phyloP scores from a whole-genome alignment of 2,329 filamentous ascomycete species.

The Pestalotiopsis sp. region DNA sequence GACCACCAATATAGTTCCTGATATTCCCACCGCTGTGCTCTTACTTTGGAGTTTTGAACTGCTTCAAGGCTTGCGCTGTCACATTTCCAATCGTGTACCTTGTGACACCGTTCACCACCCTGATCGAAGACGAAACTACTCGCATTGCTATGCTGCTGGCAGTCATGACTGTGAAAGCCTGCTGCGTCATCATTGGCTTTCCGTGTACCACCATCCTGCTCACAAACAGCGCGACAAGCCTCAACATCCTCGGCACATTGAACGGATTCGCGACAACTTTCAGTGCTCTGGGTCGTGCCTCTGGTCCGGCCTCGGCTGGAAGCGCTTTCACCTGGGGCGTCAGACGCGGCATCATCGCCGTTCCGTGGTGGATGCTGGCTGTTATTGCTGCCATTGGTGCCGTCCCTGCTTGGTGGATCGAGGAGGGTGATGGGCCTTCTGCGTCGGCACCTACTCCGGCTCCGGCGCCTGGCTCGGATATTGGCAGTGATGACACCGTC shows the following conservation, averaged over 20 bases:
- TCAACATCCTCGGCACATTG: conserved; percentile 80
- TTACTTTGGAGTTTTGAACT: conserved; percentile 72
- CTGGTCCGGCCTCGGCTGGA: conserved; percentile 77
- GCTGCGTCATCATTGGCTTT: conserved; percentile 81
- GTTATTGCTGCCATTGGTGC: conserved; percentile 65
- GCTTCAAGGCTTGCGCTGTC: conserved; percentile 67
- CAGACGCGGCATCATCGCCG: conserved; percentile 72
- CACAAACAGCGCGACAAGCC: conserved; percentile 79
- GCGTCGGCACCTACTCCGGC: conserved; percentile 23
- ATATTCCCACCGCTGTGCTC: conserved; percentile 78
- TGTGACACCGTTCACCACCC: conserved; percentile 77
- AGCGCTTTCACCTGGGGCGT: conserved; percentile 76
- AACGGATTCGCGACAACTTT: conserved; percentile 90
- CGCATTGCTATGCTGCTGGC: conserved; percentile 67
- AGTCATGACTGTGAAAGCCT: conserved; percentile 74
- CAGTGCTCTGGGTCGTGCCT: conserved; percentile 76
- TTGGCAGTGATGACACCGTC: conserved; percentile 29
- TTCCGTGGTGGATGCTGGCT: conserved; percentile 81
- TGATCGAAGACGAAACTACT: conserved; percentile 49
- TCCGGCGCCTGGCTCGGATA: conserved; percentile 27
- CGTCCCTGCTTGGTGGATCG: conserved; percentile 73
- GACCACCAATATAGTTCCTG: conserved; percentile 56
- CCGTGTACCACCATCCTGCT: conserved; percentile 88
- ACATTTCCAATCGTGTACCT: conserved; percentile 77
- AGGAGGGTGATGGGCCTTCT: conserved; percentile 72